phyloP scores from a whole-genome alignment of 352 stramenopile genomes.

The Elongisporangium anandrum region DNA sequence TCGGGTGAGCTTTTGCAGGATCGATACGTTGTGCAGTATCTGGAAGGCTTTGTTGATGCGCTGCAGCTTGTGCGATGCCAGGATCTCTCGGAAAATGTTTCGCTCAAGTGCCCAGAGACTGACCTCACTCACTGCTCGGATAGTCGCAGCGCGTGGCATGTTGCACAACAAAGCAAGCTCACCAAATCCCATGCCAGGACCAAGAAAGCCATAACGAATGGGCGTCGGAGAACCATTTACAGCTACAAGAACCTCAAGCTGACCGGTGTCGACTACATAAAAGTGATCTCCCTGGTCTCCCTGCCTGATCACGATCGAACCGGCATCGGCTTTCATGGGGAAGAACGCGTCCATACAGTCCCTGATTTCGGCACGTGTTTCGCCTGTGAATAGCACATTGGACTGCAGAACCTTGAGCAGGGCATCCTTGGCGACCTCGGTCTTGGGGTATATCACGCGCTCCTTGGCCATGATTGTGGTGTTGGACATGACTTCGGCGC shows the following conservation, averaged over 20 bases:
- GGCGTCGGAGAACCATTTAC: conserved; percentile 37
- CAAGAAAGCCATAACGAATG: conserved; percentile 68
- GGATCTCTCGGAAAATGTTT: conserved; percentile 69
- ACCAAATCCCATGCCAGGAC: conserved; percentile 85
- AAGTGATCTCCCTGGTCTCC: conserved; percentile 77
- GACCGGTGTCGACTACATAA: conserved; percentile 56
- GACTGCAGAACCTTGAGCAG: conserved; percentile 61
- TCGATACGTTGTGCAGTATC: conserved; percentile 44
- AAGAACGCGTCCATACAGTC: conserved; percentile 80
- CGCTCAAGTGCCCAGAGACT: conserved; percentile 71
- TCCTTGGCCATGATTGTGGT: conserved; percentile 55
- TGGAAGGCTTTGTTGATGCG: conserved; percentile 55
- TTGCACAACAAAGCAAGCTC: conserved; percentile 97
- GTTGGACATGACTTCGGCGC: conserved; percentile 72
- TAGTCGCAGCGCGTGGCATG: conserved; percentile 92
- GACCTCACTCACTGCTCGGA: conserved; percentile 54
- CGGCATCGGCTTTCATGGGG: conserved; percentile 35
- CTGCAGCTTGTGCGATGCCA: conserved; percentile 67
- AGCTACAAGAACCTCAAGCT: conserved; percentile 69
- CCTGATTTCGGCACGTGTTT: conserved; percentile 42
- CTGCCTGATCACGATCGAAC: conserved; percentile 57
- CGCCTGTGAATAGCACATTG: conserved; percentile 71
- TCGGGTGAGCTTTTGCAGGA: conserved; percentile 66
- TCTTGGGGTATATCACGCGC: conserved; percentile 61
- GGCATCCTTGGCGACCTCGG: conserved; percentile 43